Conservation (phyloP, 1,284 basidiomycete species). For the Rhodotorula sp. region DNA sequence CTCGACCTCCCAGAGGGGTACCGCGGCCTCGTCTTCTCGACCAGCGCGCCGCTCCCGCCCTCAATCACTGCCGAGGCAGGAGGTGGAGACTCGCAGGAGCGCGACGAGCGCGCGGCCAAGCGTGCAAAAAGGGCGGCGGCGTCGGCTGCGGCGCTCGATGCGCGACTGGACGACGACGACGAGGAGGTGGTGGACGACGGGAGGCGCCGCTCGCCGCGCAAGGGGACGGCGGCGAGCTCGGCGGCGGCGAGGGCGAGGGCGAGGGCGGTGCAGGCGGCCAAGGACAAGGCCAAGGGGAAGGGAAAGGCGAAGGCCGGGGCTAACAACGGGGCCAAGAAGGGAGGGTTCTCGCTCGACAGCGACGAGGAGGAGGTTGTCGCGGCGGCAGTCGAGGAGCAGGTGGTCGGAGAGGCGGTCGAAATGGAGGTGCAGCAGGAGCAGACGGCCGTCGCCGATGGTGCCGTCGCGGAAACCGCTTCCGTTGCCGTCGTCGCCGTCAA, state of each 20-base stretch:
- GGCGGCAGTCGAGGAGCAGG: background rate
- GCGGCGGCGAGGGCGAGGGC: conserved; percentile 43
- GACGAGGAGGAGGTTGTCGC: conserved; percentile 41
- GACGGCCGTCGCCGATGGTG: background rate
- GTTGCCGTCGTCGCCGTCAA: background rate
- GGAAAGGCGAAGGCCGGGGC: background rate
- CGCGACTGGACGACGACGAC: background rate
- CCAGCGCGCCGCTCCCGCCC: conserved; percentile 51
- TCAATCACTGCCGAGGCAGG: background rate
- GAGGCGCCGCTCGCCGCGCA: conserved; percentile 21
- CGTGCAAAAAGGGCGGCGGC: conserved; percentile 44
- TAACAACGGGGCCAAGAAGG: conserved; percentile 1
- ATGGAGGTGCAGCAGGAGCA: background rate
- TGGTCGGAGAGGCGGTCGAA: background rate
- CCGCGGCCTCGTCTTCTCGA: conserved; percentile 58
- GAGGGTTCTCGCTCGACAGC: conserved; percentile 13
- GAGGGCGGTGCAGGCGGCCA: conserved; percentile 37
- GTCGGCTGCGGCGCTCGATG: background rate
- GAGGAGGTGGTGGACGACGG: background rate
- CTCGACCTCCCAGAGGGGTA: conserved; percentile 67
- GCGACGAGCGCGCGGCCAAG: conserved; percentile 37
- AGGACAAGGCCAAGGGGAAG: conserved; percentile 9
- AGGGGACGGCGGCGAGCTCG: conserved; percentile 20
- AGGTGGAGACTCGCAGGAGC: conserved; percentile 30
- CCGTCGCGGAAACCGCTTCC: background rate